Base-by-base conservation (phyloP, 768 basidiomycete genomes). In the Podaxis sp. region DNA sequence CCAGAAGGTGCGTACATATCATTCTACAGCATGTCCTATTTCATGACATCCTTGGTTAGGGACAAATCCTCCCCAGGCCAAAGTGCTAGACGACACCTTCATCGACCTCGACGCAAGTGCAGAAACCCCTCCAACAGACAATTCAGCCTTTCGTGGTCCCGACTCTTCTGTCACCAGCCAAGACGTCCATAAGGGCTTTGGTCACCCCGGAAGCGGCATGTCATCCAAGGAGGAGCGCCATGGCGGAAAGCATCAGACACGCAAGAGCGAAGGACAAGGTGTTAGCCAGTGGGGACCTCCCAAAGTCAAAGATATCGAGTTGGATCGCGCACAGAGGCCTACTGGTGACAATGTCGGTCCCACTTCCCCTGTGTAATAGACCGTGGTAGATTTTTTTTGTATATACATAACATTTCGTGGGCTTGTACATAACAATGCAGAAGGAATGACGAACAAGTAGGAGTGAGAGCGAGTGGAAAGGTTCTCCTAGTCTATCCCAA, bases 171-270 rank as follows among this genome's bases (percentile, higher is more conserved):
- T 36, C 27, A 64, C 63, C 9, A 64, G 63, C 38, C 19, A 64
- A 29, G 63, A 60, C n/a, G 43, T 64, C 6, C 59, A 64, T 41
- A 15, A 55, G 13, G 41, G 55, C 29, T 43, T 49, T 49, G 63
- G 63, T 8, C 63, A 60, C 22, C 63, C 63, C 9, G 58, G 63
- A 43, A 60, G 58, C 46, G 63, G 59, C 27, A 59, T 64, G 43
- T 55, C 63, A 3, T 55, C 41, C 29, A 64, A 54, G 29, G 57
- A 64, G 7, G 57, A 4, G n/a, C 41, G 27, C 5, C 57, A 54
- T 41, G 43, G 33, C 19, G 52, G 57, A 17, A 55, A 53, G 29
- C 36, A 29, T 43, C 63, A 57, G 22, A 15, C 17, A 11, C 49
- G 57, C 29, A 58, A 64, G 52, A 24, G 27, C 11, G 58, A 64